phyloP scores from a whole-genome alignment of 352 stramenopile genomes.

The Phytophthora megakarya region DNA sequence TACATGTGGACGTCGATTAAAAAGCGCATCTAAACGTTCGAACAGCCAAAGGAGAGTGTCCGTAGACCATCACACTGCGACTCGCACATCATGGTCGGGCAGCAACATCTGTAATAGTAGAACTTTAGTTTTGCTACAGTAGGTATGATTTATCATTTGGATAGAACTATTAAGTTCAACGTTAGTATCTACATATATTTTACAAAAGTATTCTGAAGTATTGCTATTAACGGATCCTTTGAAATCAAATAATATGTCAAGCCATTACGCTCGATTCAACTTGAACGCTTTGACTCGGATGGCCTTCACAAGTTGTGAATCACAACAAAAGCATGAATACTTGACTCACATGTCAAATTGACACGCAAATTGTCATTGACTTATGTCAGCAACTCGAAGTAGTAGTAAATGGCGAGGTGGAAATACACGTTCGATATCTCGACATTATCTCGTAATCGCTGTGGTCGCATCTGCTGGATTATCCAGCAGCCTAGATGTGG shows the following conservation, averaged over 20 bases:
- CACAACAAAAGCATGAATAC: no score
- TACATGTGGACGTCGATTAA: constrained; percentile 8
- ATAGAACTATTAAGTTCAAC: neutral
- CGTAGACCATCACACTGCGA: constrained; percentile 16
- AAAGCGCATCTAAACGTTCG: constrained; percentile 14
- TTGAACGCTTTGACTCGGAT: no score
- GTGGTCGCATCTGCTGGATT: constrained; percentile 3
- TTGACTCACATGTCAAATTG: no score
- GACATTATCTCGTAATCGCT: neutral
- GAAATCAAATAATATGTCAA: no score
- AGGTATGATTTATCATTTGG: neutral
- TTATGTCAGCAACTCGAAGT: no score
- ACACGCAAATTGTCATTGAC: no score
- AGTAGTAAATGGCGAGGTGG: no score
- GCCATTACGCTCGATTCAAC: no score
- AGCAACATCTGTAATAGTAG: constrained; percentile 27
- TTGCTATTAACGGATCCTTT: no score
- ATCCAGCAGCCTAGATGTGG: no score
- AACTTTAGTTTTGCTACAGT: constrained; percentile 12
- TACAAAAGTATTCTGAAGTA: no score
- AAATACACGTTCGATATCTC: neutral
- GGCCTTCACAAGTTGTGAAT: no score
- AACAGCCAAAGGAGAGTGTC: constrained; percentile 24
- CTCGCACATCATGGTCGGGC: constrained; percentile 10
- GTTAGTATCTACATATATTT: neutral